Evolutionary conservation across 2,329 filamentous ascomycete species (phyloP), one percentile per base, ranked within the genome.

Genomic region (Colletotrichum orchidophilum): DNA sequence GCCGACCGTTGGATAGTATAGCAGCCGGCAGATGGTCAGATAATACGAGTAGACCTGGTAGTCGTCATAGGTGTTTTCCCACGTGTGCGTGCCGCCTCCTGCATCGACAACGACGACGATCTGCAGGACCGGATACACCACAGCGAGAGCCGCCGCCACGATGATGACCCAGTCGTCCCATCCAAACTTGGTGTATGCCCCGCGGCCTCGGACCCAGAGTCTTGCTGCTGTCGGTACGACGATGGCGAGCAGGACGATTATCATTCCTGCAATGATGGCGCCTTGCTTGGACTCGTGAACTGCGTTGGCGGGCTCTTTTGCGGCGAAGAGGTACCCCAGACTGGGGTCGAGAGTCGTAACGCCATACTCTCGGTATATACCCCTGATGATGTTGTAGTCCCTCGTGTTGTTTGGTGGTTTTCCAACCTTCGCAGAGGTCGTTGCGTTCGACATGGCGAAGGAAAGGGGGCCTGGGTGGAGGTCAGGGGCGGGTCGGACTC

Each of bases 201-300:
- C 66, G 3, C 65, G 46, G 24, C 59, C 18, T 26, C 66, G 58
- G 13, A 66, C 67, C 15, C 66, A 35, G 8, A 73, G 26, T 15
- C 67, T 57, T 27, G 58, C 67, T 15, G 52, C 53, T 8, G 63
- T 73, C 7, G 68, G 59, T 18, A 66, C 24, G 4, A 67, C 21
- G 12, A 73, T 73, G 31, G 67, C 71, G 29, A 73, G 35, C 26
- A 73, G 55, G 18, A 67, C 71, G 8, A 67, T 29, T 6, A 57
- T 60, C 71, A 73, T 73, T 21, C 71, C 67, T 2, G 55, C 67
- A 9, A 73, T 73, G 54, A 73, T 71, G 54, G 58, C 67, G n/a
- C 42, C 53, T 24, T 73, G 71, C 31, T 71, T 71, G 54, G 61
- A 59, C 27, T 73, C 67, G 39, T 73, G 71, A 9, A 63, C 71